Evolutionary conservation across 2,329 filamentous ascomycete genomes (phyloP).

Genomic region (Calonectria pauciramosa): DNA sequence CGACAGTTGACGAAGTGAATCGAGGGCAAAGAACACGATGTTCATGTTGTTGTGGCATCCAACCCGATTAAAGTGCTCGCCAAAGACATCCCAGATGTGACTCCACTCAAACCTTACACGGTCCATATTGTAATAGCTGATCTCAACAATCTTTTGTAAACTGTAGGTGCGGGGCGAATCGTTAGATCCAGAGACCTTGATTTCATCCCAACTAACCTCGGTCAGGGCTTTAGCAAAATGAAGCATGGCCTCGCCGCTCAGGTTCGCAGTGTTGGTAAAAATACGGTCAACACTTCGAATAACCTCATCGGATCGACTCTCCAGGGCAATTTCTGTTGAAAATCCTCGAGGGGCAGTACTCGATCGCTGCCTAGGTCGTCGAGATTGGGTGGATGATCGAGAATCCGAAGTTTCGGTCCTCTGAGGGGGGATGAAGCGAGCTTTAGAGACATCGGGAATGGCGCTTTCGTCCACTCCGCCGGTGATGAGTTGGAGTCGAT

Average conservation of each 20-base stretch:
- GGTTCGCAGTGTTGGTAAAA: conserved; percentile 94
- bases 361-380: conserved; percentile 64
- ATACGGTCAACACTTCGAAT: conserved; percentile 94
- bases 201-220: conserved; percentile 99
- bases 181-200: conserved; percentile 95
- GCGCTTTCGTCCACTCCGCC: conserved; percentile 94
- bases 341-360: conserved; percentile 74
- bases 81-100: conserved; percentile 97
- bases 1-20: conserved; percentile 93
- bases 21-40: conserved; percentile 97
- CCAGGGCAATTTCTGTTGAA: conserved; percentile 86
- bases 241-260: conserved; percentile 94
- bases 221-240: conserved; percentile 93
- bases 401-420: conserved; percentile 68
- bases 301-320: conserved; percentile 93
- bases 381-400: conserved; percentile 77
- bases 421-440: conserved; percentile 75
- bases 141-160: conserved; percentile 97
- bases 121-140: conserved; percentile 99
- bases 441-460: conserved; percentile 91
- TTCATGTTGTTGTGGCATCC: conserved; percentile 97
- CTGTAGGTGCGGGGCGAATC: conserved; percentile 97
- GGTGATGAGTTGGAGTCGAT: conserved; percentile 93
- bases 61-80: conserved; percentile 97
- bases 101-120: conserved; percentile 99